These are phyloP conservation scores for Vitis rupestris DNA, from an alignment of 164 flowering plant species.

Conservation along the genomic window DNA sequence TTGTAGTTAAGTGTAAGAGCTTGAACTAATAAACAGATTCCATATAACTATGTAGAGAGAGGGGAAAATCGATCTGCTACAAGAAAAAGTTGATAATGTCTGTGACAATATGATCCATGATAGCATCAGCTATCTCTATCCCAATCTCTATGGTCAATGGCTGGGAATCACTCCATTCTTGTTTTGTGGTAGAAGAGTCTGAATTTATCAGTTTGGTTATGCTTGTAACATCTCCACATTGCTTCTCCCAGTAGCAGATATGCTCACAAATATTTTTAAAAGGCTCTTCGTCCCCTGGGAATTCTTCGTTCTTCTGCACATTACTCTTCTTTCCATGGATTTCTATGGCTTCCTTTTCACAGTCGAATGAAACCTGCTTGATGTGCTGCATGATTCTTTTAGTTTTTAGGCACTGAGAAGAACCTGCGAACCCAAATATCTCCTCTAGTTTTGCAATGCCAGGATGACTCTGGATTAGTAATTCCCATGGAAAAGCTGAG, in stretches of 20 bases:
- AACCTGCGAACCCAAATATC: neutral
- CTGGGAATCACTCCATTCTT: constrained; percentile 3
- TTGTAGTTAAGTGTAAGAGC: too few relatives aligned
- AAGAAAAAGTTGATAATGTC: constrained; percentile 3
- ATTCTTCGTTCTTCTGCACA: neutral
- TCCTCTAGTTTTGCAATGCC: neutral
- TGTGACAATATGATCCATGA: constrained; percentile 6
- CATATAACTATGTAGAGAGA: too few relatives aligned
- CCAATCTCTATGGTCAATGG: constrained; percentile 4
- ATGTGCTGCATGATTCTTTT: neutral
- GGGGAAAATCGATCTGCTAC: neutral
- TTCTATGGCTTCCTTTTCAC: neutral
- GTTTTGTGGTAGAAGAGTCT: neutral
- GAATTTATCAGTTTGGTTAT: neutral
- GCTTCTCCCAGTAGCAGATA: neutral
- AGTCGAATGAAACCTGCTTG: constrained; percentile 2
- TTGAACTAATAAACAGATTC: too few relatives aligned
- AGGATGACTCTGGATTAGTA: neutral
- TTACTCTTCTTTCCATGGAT: neutral
- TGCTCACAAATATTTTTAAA: neutral
- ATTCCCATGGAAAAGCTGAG: constrained; percentile 5
- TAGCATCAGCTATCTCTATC: constrained; percentile 8
- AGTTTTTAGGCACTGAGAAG: constrained; percentile 1
- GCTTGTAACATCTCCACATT: neutral
- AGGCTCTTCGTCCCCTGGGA: constrained; percentile 1